Percentiles rank a stretch among this genome's conserved stretches.
Conservation (phyloP, 2,329 filamentous ascomycete species). For the Gaeumannomyces sp. region DNA sequence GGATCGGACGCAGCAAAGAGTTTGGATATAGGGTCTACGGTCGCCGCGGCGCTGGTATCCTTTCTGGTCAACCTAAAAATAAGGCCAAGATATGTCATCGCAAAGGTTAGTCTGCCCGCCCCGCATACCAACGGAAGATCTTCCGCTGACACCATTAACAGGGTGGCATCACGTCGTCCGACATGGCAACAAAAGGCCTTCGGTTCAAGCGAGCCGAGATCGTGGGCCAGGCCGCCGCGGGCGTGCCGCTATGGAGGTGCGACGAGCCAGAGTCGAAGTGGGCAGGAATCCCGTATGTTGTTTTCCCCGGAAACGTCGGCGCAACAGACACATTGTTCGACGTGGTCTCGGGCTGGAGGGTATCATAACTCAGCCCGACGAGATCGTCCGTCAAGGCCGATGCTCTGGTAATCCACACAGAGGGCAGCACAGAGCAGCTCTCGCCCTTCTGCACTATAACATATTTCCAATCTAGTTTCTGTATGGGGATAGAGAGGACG, state of each 20-base stretch:
- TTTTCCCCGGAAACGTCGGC: slow-evolving; percentile 54
- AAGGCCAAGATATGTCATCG: slow-evolving; percentile 49
- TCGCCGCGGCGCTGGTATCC: slow-evolving; percentile 44
- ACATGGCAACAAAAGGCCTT: slow-evolving; percentile 51
- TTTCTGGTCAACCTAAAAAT: slow-evolving; percentile 40
- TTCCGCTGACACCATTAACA: background rate
- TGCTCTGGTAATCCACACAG: too few relatives aligned
- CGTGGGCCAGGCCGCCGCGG: slow-evolving; percentile 50
- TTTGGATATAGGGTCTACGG: slow-evolving; percentile 46
- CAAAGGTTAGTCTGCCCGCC: slow-evolving; percentile 28
- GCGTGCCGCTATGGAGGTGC: slow-evolving; percentile 54
- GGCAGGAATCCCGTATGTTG: slow-evolving; percentile 46
- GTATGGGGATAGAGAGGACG: too few relatives aligned
- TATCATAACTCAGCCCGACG: background rate
- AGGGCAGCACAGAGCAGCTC: too few relatives aligned
- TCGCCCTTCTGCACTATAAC: too few relatives aligned
- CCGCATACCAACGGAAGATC: background rate
- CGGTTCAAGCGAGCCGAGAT: slow-evolving; percentile 47
- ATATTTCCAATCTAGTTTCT: too few relatives aligned
- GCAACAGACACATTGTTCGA: slow-evolving; percentile 39
- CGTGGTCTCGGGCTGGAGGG: slow-evolving; percentile 26
- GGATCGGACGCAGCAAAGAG: slow-evolving; percentile 43
- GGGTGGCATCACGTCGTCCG: slow-evolving; percentile 53
- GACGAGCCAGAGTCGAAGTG: slow-evolving; percentile 45
- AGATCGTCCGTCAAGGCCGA: too few relatives aligned